Percentiles rank a stretch among this genome's conserved stretches.
Conservation (phyloP, 2,329 filamentous ascomycete genomes). For the Cytospora paraplurivora region DNA sequence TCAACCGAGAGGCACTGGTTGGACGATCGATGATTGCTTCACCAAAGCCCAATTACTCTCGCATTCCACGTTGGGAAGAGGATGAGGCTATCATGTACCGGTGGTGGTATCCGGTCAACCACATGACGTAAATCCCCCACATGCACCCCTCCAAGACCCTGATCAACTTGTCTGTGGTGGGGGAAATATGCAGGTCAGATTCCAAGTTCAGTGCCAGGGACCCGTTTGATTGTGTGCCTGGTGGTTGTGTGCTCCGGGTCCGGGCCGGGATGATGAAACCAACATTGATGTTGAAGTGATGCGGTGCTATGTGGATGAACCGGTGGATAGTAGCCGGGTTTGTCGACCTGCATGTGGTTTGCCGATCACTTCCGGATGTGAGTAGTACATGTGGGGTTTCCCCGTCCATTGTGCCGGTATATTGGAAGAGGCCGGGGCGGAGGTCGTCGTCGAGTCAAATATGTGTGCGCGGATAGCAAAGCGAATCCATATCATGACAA, state of each 20-base stretch:
- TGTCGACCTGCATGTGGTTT: not conserved
- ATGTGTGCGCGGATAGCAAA: not conserved
- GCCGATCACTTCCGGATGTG: not conserved
- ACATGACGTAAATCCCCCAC: no score
- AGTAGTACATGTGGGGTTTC: not conserved
- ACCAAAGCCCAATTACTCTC: no score
- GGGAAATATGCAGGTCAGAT: no score
- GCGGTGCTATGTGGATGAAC: not conserved
- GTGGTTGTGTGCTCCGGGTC: not conserved
- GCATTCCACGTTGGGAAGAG: no score
- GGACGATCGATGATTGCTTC: no score
- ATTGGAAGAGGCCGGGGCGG: not conserved
- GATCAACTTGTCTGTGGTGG: no score
- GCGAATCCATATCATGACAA: not conserved
- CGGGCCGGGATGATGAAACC: not conserved
- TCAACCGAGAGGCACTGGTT: not conserved
- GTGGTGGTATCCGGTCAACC: no score
- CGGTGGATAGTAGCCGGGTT: not conserved
- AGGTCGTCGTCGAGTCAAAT: not conserved
- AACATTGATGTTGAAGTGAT: not conserved
- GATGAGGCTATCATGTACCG: no score
- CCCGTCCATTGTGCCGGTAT: not conserved
- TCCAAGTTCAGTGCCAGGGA: no score
- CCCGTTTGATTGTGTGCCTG: not conserved
- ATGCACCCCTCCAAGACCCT: no score